A percentile compares a stretch with the other conserved stretches of the same genome.
Conservation (phyloP, 23 red algal genomes). For the Gracilaria domingensis region DNA sequence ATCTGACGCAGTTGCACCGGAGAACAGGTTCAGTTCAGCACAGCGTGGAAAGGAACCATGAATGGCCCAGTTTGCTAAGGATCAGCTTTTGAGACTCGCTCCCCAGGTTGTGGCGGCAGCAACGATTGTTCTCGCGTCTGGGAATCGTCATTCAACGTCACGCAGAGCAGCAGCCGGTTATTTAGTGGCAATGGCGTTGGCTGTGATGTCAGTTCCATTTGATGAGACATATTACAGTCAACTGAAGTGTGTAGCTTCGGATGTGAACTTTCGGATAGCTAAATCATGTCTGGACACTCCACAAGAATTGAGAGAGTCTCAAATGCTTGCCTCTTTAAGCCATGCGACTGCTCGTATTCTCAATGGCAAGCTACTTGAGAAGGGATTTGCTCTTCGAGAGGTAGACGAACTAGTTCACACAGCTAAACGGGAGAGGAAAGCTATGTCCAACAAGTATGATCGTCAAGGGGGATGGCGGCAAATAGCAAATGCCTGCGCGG, state of each 20-base stretch:
- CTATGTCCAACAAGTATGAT: background rate
- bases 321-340: slow-evolving; percentile 40
- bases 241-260: slow-evolving; percentile 31
- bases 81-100: slow-evolving; percentile 45
- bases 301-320: slow-evolving; percentile 1
- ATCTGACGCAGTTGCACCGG: background rate
- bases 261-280: background rate
- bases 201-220: slow-evolving; percentile 33
- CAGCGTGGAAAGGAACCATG: background rate
- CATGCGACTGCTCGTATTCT: slow-evolving; percentile 57
- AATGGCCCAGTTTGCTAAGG: slow-evolving; percentile 20
- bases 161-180: slow-evolving; percentile 66
- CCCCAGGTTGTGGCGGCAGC: slow-evolving; percentile 42
- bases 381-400: slow-evolving; percentile 23
- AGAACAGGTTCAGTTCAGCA: background rate
- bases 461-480: background rate
- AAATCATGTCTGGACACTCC: background rate
- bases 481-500: slow-evolving; percentile 56
- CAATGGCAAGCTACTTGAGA: background rate
- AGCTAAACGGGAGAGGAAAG: background rate
- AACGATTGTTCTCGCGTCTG: slow-evolving; percentile 10
- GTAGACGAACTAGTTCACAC: slow-evolving; percentile 18
- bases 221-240: slow-evolving; percentile 8
- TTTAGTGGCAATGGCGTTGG: slow-evolving; percentile 49
- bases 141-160: slow-evolving; percentile 1